A percentile compares a stretch with the other conserved stretches of the same genome.
phyloP scores from a whole-genome alignment of 2,329 filamentous ascomycete species.

The Ophiostoma sp. region DNA sequence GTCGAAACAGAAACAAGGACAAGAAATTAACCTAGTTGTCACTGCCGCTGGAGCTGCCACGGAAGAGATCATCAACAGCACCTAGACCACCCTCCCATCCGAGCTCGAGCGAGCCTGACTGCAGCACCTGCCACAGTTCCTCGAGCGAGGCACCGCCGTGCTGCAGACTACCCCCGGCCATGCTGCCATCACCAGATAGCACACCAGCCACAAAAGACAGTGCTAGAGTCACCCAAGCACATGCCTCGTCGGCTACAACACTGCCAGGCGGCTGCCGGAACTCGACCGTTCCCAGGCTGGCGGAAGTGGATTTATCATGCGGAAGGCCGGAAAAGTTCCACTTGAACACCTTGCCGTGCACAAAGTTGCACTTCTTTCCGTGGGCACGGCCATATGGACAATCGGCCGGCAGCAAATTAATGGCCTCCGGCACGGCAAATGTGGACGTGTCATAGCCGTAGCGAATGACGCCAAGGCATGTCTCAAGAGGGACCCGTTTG shows the following conservation, averaged over 20 bases:
- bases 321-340: slow-evolving; percentile 35
- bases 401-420: slow-evolving; percentile 34
- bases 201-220: slow-evolving; percentile 35
- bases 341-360: slow-evolving; percentile 40
- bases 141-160: slow-evolving; percentile 25
- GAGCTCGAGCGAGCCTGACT: slow-evolving; percentile 28
- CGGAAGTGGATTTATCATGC: not conserved
- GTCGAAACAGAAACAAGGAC: not conserved
- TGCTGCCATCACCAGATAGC: slow-evolving; percentile 23
- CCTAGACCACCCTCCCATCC: slow-evolving; percentile 31
- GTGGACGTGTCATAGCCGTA: slow-evolving; percentile 21
- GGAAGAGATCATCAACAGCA: slow-evolving; percentile 31
- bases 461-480: slow-evolving; percentile 30
- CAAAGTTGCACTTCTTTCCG: slow-evolving; percentile 34
- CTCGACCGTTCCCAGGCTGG: slow-evolving; percentile 34
- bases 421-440: slow-evolving; percentile 27
- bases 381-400: slow-evolving; percentile 34
- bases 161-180: slow-evolving; percentile 7
- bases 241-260: slow-evolving; percentile 31
- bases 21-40: slow-evolving; percentile 10
- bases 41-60: slow-evolving; percentile 17
- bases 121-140: slow-evolving; percentile 31
- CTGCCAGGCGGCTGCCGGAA: slow-evolving; percentile 38
- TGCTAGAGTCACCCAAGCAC: slow-evolving; percentile 34
- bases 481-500: slow-evolving; percentile 11